Conservation (phyloP, 2,329 filamentous ascomycete species). For the Epichloe sp. region DNA sequence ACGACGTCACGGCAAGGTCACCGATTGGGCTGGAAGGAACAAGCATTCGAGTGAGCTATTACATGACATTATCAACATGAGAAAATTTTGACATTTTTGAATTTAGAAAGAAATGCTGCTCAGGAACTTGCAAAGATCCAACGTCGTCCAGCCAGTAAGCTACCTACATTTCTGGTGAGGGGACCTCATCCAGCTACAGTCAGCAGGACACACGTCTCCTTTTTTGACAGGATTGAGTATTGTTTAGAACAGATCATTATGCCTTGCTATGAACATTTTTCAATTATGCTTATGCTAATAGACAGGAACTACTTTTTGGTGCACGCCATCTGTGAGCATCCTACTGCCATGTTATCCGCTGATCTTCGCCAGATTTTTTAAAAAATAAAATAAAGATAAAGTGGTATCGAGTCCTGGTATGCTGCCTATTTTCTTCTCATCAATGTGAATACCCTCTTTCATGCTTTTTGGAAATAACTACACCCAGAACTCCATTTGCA, state of each 20-base stretch:
- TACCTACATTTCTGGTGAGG: no score
- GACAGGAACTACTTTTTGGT: neutral
- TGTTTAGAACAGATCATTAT: no score
- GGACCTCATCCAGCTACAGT: no score
- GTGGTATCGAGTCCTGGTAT: constrained; percentile 2
- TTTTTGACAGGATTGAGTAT: no score
- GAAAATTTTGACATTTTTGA: no score
- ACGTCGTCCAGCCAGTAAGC: no score
- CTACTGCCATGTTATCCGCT: neutral
- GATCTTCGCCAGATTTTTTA: neutral
- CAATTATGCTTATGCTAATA: neutral
- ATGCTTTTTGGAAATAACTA: neutral
- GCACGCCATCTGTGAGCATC: neutral
- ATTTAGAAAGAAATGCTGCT: no score
- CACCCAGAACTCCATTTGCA: constrained; percentile 8
- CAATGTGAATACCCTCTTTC: neutral
- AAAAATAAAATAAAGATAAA: neutral
- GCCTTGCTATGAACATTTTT: neutral
- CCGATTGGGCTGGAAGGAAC: neutral
- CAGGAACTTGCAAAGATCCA: no score
- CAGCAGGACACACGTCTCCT: no score
- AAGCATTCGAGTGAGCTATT: neutral
- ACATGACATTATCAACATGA: neutral
- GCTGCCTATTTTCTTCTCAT: neutral
- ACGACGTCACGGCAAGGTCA: neutral